phyloP scores from a whole-genome alignment of 228 moss, liverwort and hornwort species.

The Sphagnum fallax region DNA sequence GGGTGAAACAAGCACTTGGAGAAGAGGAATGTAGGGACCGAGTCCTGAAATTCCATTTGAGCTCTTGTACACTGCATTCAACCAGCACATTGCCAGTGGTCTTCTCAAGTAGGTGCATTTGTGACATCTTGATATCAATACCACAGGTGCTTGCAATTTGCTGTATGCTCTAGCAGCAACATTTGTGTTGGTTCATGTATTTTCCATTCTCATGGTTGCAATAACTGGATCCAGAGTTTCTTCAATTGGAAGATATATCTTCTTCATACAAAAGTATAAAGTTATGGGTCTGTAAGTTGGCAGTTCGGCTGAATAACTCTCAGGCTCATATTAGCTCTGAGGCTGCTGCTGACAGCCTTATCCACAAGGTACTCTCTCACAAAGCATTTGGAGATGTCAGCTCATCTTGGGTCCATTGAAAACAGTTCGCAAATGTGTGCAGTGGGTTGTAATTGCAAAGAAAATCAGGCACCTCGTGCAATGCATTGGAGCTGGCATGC shows the following conservation, averaged over 20 bases:
- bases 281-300: conserved; percentile 46
- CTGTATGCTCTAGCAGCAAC: background rate
- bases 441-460: no score
- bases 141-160: no score
- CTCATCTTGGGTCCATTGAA: no score
- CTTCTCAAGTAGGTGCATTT: conserved; percentile 25
- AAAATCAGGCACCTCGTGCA: no score
- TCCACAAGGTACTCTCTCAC: conserved; percentile 29
- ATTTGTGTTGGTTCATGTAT: no score
- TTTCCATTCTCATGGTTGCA: no score
- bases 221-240: conserved; percentile 16
- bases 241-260: conserved; percentile 36
- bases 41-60: conserved; percentile 49
- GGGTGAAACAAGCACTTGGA: conserved; percentile 25
- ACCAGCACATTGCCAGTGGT: conserved; percentile 14
- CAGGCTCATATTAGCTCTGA: conserved; percentile 56
- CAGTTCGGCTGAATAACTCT: conserved; percentile 41
- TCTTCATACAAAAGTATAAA: conserved; percentile 41
- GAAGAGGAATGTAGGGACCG: conserved; percentile 41
- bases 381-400: no score
- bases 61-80: conserved; percentile 43
- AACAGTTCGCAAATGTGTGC: no score
- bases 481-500: no score
- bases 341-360: conserved; percentile 50
- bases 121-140: no score